phyloP scores from a whole-genome alignment of 768 basidiomycete genomes.

The Coprinellus micaceus region DNA sequence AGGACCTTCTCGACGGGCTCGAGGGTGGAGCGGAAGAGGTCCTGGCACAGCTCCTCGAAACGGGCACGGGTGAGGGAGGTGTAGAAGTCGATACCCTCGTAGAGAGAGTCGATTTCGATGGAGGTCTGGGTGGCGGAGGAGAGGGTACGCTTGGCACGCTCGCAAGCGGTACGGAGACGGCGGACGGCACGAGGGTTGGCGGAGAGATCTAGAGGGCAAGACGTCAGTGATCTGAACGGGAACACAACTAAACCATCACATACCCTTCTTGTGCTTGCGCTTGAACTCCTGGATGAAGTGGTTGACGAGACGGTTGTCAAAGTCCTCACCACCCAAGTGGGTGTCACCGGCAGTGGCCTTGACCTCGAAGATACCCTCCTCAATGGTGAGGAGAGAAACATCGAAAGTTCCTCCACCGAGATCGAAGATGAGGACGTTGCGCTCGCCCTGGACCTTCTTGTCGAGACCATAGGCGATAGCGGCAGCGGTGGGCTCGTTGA shows the following conservation, averaged over 20 bases:
- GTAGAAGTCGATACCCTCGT: constrained; percentile 98
- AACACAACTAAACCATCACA: constrained; percentile 17
- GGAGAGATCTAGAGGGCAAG: constrained; percentile 60
- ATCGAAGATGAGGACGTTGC: constrained; percentile 97
- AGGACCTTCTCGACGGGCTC: constrained; percentile 98
- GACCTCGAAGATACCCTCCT: constrained; percentile 97
- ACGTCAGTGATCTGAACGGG: constrained; percentile 10
- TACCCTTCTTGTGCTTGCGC: constrained; percentile 94
- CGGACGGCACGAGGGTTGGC: constrained; percentile 92
- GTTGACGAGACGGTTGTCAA: constrained; percentile 96
- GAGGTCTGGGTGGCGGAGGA: constrained; percentile 95
- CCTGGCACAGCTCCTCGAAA: constrained; percentile 94
- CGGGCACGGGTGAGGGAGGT: constrained; percentile 97
- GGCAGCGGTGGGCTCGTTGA: constrained; percentile 98
- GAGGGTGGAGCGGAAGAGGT: constrained; percentile 89
- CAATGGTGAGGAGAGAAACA: constrained; percentile 93
- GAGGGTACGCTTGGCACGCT: constrained; percentile 97
- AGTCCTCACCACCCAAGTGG: constrained; percentile 97
- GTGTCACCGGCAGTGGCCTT: constrained; percentile 98
- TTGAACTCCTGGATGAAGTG: constrained; percentile 97
- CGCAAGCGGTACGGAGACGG: constrained; percentile 95
- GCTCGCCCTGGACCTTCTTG: constrained; percentile 86
- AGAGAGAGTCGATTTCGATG: constrained; percentile 97
- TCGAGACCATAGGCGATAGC: constrained; percentile 99
- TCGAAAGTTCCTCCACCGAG: constrained; percentile 98